Base-by-base conservation (phyloP, 768 basidiomycete genomes). In the Termitomyces eurrhizus region DNA sequence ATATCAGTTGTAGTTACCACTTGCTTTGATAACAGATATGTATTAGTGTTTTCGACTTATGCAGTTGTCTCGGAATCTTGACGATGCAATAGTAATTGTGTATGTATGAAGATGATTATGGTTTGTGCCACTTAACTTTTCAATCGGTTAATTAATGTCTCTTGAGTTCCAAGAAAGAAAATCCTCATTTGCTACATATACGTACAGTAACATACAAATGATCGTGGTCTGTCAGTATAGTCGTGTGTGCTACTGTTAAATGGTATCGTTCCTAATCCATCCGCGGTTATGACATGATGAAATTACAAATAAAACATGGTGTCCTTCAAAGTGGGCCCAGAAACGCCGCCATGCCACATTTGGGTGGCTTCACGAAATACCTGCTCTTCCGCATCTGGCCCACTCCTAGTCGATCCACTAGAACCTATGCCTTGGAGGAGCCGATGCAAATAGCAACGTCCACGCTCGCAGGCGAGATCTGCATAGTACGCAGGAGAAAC, bases 401-500 rank as follows among this genome's bases (percentile, higher is more conserved):
- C 69, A 41, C 75, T 80, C 2, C 74, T 69, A 2, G 72, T 67
- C 11, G 76, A 73, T 24, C 63, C 71, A 1, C 68, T 75, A 45
- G 69, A 70, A 39, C 66, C 71, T 42, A 78, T 53, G 26, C 86
- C 85, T 58, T 81, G 83, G 61, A 93, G 72, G 29, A 92, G 80
- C n/a, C 83, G 83, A 68, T 92, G 86, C 21, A 93, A 67, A 67
- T 92, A 93, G 67, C 83, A 88, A 32, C 92, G 78, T 0, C 89
- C 92, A 18, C 82, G 73, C 65, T 83, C 82, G 61, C 82, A 83
- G 7, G 80, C 78, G 57, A 93, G 77, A 70, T 93, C 90, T 13
- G 90, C 88, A 64, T 92, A 92, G 69, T 92, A 92, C 0, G 91
- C 91, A 0, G 92, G 87, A 0, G 92, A 90, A 12, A 86, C 82